Percentiles rank a stretch among this genome's conserved stretches.
Conservation (phyloP, 208 protist genomes). For the Leishmania amazonensis region DNA sequence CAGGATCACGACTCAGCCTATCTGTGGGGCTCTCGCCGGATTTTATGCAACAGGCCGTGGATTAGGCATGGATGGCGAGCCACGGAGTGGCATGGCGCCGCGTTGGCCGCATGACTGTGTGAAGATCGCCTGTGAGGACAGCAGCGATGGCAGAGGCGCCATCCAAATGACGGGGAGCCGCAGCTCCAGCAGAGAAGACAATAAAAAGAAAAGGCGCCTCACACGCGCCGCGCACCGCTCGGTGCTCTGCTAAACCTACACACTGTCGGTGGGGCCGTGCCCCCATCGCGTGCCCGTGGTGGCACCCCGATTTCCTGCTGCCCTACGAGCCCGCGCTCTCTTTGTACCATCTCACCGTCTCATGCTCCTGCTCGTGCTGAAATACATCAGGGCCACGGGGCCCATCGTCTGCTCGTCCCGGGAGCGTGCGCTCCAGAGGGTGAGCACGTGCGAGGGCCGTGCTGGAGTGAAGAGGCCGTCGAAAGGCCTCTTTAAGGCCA, state of each 20-base stretch:
- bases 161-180: background rate
- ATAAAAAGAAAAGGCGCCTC: background rate
- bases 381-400: no score
- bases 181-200: background rate
- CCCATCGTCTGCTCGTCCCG: no score
- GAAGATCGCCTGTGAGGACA: background rate
- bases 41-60: background rate
- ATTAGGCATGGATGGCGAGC: background rate
- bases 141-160: no score
- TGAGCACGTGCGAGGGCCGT: no score
- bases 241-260: background rate
- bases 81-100: background rate
- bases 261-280: background rate
- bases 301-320: no score
- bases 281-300: no score
- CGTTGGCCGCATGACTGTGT: background rate
- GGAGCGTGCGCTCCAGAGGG: no score
- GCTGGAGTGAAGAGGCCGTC: no score
- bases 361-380: no score
- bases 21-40: background rate
- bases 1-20: background rate
- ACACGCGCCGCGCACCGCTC: background rate
- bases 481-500: no score
- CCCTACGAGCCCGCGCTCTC: no score
- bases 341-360: no score